These are phyloP conservation scores for Cymbopogon citratus DNA, from an alignment of 176 grass and related monocot species.

Conservation along the genomic window DNA sequence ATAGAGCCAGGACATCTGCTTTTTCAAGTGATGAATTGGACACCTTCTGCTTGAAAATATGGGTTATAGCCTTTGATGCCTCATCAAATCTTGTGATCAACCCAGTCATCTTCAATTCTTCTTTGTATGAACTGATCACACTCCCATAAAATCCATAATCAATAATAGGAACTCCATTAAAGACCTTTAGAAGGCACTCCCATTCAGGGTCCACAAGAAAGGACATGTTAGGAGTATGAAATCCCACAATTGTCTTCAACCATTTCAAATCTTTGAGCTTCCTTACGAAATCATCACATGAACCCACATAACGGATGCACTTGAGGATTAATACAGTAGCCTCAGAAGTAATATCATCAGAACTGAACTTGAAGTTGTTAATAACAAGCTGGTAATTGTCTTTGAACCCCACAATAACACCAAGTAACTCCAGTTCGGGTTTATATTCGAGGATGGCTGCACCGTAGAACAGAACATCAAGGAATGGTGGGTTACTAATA, in stretches of 20 bases:
- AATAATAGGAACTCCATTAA: slow-evolving; percentile 36
- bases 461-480: slow-evolving; percentile 56
- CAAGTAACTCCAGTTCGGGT: slow-evolving; percentile 60
- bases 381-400: slow-evolving; percentile 44
- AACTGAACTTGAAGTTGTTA: slow-evolving; percentile 49
- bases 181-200: slow-evolving; percentile 43
- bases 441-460: slow-evolving; percentile 31
- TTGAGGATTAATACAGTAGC: slow-evolving; percentile 48
- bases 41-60: slow-evolving; percentile 28
- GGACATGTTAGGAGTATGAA: slow-evolving; percentile 34
- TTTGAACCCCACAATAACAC: slow-evolving; percentile 41
- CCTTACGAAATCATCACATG: slow-evolving; percentile 19
- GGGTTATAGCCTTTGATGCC: slow-evolving; percentile 31
- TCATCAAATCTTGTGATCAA: slow-evolving; percentile 33
- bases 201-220: slow-evolving; percentile 47
- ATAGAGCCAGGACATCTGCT: slow-evolving; percentile 32
- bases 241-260: slow-evolving; percentile 63
- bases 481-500: slow-evolving; percentile 49
- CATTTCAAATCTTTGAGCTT: slow-evolving; percentile 40
- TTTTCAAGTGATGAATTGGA: slow-evolving; percentile 18
- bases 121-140: slow-evolving; percentile 33
- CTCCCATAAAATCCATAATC: slow-evolving; percentile 53
- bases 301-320: slow-evolving; percentile 31
- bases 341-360: slow-evolving; percentile 31
- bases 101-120: slow-evolving; percentile 42